Evolutionary conservation across 225 moss, liverwort and hornwort species (phyloP).

Genomic region (Antitrichia curtipendula): DNA sequence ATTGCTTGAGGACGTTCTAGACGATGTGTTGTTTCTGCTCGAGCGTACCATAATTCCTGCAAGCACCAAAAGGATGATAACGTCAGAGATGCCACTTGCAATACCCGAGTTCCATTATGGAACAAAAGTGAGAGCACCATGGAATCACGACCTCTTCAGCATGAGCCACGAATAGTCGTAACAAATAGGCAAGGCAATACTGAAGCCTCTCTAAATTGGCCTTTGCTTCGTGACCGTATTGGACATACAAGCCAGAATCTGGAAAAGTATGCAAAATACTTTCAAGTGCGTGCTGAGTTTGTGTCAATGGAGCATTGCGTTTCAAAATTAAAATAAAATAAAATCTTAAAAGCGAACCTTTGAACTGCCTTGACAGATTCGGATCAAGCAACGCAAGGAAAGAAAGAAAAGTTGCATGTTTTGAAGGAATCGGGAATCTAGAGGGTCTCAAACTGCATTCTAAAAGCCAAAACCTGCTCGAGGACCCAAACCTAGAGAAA

Average conservation of each 20-base stretch:
- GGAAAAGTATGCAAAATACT: background rate
- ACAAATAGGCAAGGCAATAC: background rate
- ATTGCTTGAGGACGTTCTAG: background rate
- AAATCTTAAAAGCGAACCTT: background rate
- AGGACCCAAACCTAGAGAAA: background rate
- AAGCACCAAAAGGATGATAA: background rate
- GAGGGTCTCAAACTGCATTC: background rate
- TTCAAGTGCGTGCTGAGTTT: background rate
- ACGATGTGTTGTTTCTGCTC: background rate
- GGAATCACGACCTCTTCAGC: background rate
- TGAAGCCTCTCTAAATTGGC: background rate
- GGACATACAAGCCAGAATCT: background rate
- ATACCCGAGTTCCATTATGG: background rate
- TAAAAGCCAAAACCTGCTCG: background rate
- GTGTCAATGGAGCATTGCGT: background rate
- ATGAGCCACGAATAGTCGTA: background rate
- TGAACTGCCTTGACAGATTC: background rate
- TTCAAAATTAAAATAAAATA: background rate
- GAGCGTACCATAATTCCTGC: conserved; percentile 5
- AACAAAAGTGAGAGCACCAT: background rate
- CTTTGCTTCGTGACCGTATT: background rate
- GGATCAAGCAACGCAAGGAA: background rate
- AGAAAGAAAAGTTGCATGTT: background rate
- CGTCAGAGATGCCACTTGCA: background rate
- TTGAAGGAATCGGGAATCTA: background rate